Conservation (phyloP, 257 asterid genomes). For the Solanum pennellii region DNA sequence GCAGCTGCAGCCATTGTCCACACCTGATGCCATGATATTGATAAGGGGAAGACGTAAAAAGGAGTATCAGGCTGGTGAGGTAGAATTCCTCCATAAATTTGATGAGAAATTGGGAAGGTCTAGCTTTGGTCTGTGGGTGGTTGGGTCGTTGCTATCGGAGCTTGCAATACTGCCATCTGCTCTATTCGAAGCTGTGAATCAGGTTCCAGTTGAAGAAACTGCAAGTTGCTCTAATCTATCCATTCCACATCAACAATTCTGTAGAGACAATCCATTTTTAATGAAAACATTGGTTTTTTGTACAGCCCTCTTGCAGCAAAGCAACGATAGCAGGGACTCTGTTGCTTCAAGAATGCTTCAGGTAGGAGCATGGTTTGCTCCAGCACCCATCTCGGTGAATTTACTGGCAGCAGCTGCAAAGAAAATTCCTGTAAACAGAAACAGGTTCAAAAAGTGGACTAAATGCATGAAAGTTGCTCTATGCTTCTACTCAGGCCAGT, state of each 20-base stretch:
- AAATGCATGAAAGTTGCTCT: slow-evolving; percentile 32
- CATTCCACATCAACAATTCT: slow-evolving; percentile 41
- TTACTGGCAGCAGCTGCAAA: slow-evolving; percentile 60
- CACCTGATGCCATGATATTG: slow-evolving; percentile 48
- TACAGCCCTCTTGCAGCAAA: slow-evolving; percentile 31
- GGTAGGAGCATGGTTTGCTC: slow-evolving; percentile 78
- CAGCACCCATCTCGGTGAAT: slow-evolving; percentile 49
- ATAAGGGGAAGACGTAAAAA: slow-evolving; percentile 54
- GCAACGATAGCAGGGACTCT: slow-evolving; percentile 22
- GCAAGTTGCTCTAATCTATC: slow-evolving; percentile 16
- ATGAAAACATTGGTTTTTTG: slow-evolving; percentile 44
- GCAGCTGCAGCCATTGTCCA: slow-evolving; percentile 53
- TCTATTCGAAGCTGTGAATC: slow-evolving; percentile 54
- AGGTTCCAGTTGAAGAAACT: slow-evolving; percentile 32
- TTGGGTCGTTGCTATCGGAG: slow-evolving; percentile 63
- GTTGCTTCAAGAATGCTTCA: slow-evolving; percentile 61
- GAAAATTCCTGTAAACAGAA: slow-evolving; percentile 30
- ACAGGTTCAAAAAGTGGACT: slow-evolving; percentile 43
- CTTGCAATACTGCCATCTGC: slow-evolving; percentile 49
- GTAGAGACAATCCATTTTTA: slow-evolving; percentile 42
- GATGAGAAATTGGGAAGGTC: slow-evolving; percentile 57
- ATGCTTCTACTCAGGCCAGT: slow-evolving; percentile 33
- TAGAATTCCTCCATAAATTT: slow-evolving; percentile 44
- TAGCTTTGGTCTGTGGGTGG: slow-evolving; percentile 53
- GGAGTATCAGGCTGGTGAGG: slow-evolving; percentile 43